Conservation (phyloP, 257 asterid species). For the Thymus quinquecostatus region DNA sequence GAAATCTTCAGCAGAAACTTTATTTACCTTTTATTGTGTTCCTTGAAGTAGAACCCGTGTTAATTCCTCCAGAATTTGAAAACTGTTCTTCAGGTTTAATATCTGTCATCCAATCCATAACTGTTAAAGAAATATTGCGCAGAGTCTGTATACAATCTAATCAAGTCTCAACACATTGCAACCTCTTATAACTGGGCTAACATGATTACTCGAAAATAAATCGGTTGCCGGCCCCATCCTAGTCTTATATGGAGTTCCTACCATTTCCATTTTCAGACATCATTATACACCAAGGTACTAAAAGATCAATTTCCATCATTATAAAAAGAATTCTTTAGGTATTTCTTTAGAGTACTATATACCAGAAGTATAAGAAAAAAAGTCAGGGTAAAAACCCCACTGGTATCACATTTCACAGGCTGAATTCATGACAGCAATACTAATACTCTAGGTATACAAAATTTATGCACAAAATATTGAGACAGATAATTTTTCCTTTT, state of each 20-base stretch:
- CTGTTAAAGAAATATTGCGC: neutral
- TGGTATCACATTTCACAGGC: neutral
- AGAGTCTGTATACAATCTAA: neutral
- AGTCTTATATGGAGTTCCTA: neutral
- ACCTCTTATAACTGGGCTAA: neutral
- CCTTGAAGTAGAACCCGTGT: conserved; percentile 28
- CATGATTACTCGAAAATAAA: neutral
- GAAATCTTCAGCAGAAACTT: neutral
- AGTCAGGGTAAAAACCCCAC: neutral
- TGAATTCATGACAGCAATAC: neutral
- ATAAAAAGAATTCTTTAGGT: too few relatives aligned
- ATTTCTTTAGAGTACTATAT: neutral
- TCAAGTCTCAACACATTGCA: neutral
- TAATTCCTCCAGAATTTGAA: conserved; percentile 24
- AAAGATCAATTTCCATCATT: neutral
- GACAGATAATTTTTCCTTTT: neutral
- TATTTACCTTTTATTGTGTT: conserved; percentile 31
- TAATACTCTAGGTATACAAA: neutral
- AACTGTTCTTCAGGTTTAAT: conserved; percentile 26
- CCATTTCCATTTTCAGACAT: neutral
- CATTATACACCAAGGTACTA: neutral
- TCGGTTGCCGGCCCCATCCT: neutral
- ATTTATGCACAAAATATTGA: conserved; percentile 10
- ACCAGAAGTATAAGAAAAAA: neutral
- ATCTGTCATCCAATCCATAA: conserved; percentile 21